These are phyloP conservation scores for Scleroderma bovista DNA, from an alignment of 768 basidiomycete species.

Conservation along the genomic window DNA sequence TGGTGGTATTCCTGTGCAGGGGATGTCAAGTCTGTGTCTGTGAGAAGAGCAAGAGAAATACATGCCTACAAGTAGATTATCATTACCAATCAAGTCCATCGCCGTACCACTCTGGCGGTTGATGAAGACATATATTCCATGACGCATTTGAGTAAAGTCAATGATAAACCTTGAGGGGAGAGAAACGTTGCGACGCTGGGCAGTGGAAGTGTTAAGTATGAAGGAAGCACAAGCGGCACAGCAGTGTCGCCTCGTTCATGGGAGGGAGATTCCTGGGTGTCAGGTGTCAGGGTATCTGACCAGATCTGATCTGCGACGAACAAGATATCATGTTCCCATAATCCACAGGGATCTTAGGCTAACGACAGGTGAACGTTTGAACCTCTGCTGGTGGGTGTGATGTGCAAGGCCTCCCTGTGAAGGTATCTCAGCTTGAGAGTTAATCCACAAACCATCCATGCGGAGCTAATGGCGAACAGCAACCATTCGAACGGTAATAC, in stretches of 20 bases:
- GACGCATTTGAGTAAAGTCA: not conserved
- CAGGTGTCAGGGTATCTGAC: not conserved
- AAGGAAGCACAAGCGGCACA: not conserved
- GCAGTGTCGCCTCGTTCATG: not conserved
- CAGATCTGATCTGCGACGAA: not conserved
- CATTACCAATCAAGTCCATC: not conserved
- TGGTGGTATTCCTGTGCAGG: not conserved
- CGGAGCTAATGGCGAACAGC: too few relatives aligned
- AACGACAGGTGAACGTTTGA: too few relatives aligned
- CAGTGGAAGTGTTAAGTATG: not conserved
- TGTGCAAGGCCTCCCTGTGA: too few relatives aligned
- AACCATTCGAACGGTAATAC: too few relatives aligned
- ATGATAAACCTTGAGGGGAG: not conserved
- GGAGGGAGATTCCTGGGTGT: not conserved
- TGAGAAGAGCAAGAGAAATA: not conserved
- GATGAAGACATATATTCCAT: constrained; percentile 1
- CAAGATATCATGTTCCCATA: too few relatives aligned
- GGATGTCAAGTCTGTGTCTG: not conserved
- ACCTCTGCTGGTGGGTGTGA: too few relatives aligned
- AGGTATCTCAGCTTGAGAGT: too few relatives aligned
- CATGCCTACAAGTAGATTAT: not conserved
- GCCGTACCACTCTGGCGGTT: constrained; percentile 3
- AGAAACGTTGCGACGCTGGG: not conserved
- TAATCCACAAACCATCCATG: too few relatives aligned
- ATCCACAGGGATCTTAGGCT: too few relatives aligned